Conservation (phyloP, 1,284 basidiomycete genomes). For the Gomphus sp. region DNA sequence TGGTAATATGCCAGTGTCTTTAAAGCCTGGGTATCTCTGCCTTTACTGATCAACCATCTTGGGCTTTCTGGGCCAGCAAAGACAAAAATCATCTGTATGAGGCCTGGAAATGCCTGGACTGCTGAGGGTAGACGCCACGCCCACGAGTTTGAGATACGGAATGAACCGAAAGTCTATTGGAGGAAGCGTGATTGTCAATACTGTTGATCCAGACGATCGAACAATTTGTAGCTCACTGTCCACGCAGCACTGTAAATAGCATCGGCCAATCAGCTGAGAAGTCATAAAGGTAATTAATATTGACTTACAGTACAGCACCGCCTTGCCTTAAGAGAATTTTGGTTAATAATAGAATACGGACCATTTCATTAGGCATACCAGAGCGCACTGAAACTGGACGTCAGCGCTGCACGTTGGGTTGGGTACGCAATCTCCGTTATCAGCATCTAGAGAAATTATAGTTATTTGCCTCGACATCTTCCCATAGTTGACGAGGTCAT, state of each 20-base stretch:
- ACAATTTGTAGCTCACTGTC: slow-evolving; percentile 11
- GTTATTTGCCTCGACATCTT: background rate
- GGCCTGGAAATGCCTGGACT: slow-evolving; percentile 27
- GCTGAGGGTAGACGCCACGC: slow-evolving; percentile 29
- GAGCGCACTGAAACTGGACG: slow-evolving; percentile 21
- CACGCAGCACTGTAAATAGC: slow-evolving; percentile 18
- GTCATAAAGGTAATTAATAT: background rate
- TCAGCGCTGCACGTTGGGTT: slow-evolving; percentile 24
- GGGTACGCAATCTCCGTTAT: slow-evolving; percentile 28
- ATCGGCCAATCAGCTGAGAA: background rate
- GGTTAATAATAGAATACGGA: background rate
- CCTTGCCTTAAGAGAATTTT: slow-evolving; percentile 3
- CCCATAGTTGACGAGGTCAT: background rate
- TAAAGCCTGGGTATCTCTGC: slow-evolving; percentile 35
- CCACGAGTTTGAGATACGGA: slow-evolving; percentile 22
- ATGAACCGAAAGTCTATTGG: slow-evolving; percentile 22
- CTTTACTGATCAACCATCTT: slow-evolving; percentile 25
- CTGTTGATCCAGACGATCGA: background rate
- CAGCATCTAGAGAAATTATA: slow-evolving; percentile 14
- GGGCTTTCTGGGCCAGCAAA: slow-evolving; percentile 28
- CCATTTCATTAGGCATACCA: slow-evolving; percentile 12
- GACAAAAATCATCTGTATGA: slow-evolving; percentile 24
- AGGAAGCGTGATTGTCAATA: background rate
- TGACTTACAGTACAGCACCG: slow-evolving; percentile 15
- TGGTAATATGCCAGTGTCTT: slow-evolving; percentile 44